These are phyloP conservation scores for Vigna mungo DNA, from an alignment of 306 rosid genomes.

Conservation along the genomic window DNA sequence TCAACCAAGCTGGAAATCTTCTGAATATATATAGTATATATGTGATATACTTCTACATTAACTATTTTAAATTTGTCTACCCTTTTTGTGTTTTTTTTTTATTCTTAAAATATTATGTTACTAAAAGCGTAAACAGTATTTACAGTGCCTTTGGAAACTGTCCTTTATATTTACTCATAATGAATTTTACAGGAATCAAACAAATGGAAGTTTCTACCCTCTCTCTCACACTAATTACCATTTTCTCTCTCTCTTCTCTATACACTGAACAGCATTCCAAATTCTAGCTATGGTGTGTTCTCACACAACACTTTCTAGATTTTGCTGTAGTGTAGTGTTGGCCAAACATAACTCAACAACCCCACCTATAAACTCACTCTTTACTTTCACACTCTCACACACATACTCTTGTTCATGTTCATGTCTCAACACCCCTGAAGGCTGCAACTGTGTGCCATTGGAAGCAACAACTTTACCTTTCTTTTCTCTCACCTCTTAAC, in stretches of 20 bases:
- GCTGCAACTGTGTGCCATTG: not conserved
- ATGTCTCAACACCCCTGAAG: not conserved
- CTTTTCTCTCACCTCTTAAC: not conserved
- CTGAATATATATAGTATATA: too few species aligned
- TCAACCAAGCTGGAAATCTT: too few species aligned
- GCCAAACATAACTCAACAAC: constrained; percentile 29
- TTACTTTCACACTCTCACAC: not conserved
- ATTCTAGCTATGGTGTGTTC: not conserved
- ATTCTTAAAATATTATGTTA: too few species aligned
- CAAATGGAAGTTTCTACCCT: not conserved
- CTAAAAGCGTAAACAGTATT: too few species aligned
- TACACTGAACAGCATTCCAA: not conserved
- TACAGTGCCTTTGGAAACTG: not conserved
- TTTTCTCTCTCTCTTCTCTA: not conserved
- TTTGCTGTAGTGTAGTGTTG: constrained; percentile 5
- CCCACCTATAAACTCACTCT: not conserved
- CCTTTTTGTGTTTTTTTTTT: too few species aligned
- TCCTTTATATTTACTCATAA: not conserved
- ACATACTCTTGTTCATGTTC: not conserved
- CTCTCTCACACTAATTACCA: not conserved
- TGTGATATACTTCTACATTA: too few species aligned
- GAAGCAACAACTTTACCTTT: not conserved
- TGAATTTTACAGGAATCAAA: not conserved
- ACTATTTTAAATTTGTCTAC: too few species aligned
- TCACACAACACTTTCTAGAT: not conserved